A percentile compares a stretch with the other conserved stretches of the same genome.
These are phyloP conservation scores for Globisporangium viniferum DNA, from an alignment of 352 stramenopile species.

Conservation along the genomic window DNA sequence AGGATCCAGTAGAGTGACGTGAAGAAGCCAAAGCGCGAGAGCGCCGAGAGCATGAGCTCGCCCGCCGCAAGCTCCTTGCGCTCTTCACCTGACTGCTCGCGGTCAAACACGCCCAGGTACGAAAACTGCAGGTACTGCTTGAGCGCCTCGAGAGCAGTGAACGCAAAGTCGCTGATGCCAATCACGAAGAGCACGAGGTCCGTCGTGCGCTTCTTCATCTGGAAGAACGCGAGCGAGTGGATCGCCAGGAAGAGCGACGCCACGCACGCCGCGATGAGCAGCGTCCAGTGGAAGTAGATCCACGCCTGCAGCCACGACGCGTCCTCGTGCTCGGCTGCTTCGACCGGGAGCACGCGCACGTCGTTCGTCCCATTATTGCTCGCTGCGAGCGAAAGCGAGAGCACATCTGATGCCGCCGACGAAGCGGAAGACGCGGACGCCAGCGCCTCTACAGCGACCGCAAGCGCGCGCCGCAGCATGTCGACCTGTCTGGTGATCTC, in stretches of 20 bases:
- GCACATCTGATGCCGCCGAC: not conserved
- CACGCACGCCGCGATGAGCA: slow-evolving; percentile 33
- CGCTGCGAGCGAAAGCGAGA: not conserved
- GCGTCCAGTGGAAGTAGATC: slow-evolving; percentile 47
- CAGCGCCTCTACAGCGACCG: not conserved
- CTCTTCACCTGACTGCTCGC: slow-evolving; percentile 2
- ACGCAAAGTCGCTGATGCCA: slow-evolving; percentile 52
- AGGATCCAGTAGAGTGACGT: slow-evolving; percentile 75
- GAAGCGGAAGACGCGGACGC: not conserved
- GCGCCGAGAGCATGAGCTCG: slow-evolving; percentile 32
- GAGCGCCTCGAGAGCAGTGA: slow-evolving; percentile 44
- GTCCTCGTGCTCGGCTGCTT: not conserved
- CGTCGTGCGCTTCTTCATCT: slow-evolving; percentile 60
- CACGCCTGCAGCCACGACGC: slow-evolving; percentile 38
- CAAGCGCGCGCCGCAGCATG: slow-evolving; percentile 15
- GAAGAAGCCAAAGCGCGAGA: slow-evolving; percentile 67
- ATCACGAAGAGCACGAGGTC: slow-evolving; percentile 70
- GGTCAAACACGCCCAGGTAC: slow-evolving; percentile 43
- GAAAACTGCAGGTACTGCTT: slow-evolving; percentile 39
- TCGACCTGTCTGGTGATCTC: not conserved
- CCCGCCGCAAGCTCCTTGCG: slow-evolving; percentile 14
- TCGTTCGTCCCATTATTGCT: not conserved
- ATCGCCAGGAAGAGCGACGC: slow-evolving; percentile 54
- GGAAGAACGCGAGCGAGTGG: slow-evolving; percentile 56
- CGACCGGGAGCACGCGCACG: not conserved